phyloP scores from a whole-genome alignment of 2,329 filamentous ascomycete genomes.

The Corinectria fuckeliana region DNA sequence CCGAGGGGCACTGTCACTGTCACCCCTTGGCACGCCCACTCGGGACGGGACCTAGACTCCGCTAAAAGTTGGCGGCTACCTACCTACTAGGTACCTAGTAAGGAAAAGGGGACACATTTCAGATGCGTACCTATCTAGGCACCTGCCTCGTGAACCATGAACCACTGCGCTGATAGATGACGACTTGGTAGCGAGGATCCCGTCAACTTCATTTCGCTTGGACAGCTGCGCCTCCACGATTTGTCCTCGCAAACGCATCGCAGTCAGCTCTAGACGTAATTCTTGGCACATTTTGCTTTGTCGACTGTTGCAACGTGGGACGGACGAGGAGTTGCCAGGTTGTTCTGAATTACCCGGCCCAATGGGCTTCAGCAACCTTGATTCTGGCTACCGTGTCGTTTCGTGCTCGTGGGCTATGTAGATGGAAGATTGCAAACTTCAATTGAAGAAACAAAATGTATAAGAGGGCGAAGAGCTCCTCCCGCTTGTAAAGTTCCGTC shows the following conservation, averaged over 20 bases:
- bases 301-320: background rate
- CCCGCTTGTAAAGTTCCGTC: background rate
- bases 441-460: background rate
- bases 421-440: background rate
- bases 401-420: background rate
- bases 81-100: too few species aligned
- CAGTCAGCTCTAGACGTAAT: background rate
- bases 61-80: background rate
- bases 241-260: background rate
- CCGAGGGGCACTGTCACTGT: too few species aligned
- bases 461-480: background rate
- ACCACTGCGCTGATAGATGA: background rate
- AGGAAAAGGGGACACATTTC: background rate
- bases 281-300: background rate
- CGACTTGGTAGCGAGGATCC: background rate
- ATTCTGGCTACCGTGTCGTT: background rate
- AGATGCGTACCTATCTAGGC: background rate
- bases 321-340: background rate
- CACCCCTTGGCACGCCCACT: too few species aligned
- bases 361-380: background rate
- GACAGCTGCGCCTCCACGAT: slow-evolving; percentile 1
- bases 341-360: background rate
- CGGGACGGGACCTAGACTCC: too few species aligned
- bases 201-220: slow-evolving; percentile 6
- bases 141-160: too few species aligned